Base-by-base conservation (phyloP, 345 rosid species). In the Camelina sativa region DNA sequence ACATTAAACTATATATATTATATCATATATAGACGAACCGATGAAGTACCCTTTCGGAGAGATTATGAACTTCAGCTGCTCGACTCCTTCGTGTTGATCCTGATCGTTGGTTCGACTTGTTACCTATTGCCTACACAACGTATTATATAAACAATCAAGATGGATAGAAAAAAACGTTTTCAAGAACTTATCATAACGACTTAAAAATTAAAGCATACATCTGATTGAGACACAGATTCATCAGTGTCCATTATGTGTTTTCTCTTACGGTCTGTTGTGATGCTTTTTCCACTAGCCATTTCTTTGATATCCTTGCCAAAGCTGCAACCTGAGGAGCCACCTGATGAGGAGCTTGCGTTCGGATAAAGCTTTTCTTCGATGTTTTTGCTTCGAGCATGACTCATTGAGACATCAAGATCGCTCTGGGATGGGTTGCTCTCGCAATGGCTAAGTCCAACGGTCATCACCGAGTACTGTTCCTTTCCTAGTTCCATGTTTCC, bases 51-150 rank as follows among this genome's bases (percentile, higher is more conserved):
- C 91, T 87, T 76, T 89, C 89, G 2, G 91, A 89, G 32, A 85
- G 88, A 80, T 89, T 89, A 79, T 89, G 94, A 62, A 89, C 87
- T 83, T 87, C 89, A 15, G 94, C 85, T 62, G 91, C 89, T 60
- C 91, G 85, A 15, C 79, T 85, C 70, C 85, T 78, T 62, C 88
- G 84, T 6, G 79, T 58, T 34, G 89, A 75, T 65, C 89, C 87
- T 37, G 85, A 71, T 78, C 72, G 66, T 56, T 59, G 78, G 28
- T 73, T 71, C 62, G 84, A 71, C 72, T 84, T 84, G 64, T 79
- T 77, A 51, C 76, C 85, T 22, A 63, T 82, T 65, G 82, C 89
- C 93, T 89, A 28, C 53, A 72, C 44, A 67, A 67, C 41, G 12
- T 43, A 38, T 22, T 28, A 13, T 38, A 41, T 28, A 4, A 41